These are phyloP conservation scores for Picochlorum sp. DNA, from an alignment of 139 green algal species.

Conservation along the genomic window DNA sequence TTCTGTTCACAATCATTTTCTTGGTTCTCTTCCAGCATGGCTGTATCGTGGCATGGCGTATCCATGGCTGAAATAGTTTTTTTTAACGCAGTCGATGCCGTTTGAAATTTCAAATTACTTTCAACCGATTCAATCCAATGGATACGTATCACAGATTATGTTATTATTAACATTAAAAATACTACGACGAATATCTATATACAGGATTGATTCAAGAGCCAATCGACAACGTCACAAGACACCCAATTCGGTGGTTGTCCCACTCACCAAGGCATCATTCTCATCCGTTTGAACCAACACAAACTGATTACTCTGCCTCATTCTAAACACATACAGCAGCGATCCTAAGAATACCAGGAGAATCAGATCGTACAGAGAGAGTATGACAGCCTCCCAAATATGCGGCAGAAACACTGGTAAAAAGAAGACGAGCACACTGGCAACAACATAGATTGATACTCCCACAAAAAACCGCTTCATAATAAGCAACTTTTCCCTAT, in stretches of 20 bases:
- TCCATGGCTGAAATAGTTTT: too few relatives aligned
- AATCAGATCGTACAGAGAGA: constrained; percentile 28
- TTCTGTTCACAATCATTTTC: background rate
- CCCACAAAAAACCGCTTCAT: constrained; percentile 44
- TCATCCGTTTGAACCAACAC: constrained; percentile 31
- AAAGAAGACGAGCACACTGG: constrained; percentile 28
- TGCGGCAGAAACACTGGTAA: constrained; percentile 33
- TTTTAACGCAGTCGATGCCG: too few relatives aligned
- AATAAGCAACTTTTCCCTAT: constrained; percentile 35
- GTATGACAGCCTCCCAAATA: constrained; percentile 18
- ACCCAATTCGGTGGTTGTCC: constrained; percentile 17
- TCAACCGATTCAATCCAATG: too few relatives aligned
- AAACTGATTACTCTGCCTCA: constrained; percentile 34
- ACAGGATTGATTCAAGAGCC: too few relatives aligned
- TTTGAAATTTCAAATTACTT: too few relatives aligned
- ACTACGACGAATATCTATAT: too few relatives aligned
- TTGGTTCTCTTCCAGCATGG: too few relatives aligned
- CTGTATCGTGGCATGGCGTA: too few relatives aligned
- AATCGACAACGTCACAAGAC: constrained; percentile 2
- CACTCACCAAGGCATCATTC: background rate
- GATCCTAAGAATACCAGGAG: constrained; percentile 25
- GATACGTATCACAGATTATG: too few relatives aligned
- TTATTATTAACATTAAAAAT: too few relatives aligned
- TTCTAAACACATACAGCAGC: constrained; percentile 42
- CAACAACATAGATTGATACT: constrained; percentile 31